Evolutionary conservation across 2,329 filamentous ascomycete species (phyloP), one percentile per base, ranked within the genome.

Genomic region (Claviceps maximensis): DNA sequence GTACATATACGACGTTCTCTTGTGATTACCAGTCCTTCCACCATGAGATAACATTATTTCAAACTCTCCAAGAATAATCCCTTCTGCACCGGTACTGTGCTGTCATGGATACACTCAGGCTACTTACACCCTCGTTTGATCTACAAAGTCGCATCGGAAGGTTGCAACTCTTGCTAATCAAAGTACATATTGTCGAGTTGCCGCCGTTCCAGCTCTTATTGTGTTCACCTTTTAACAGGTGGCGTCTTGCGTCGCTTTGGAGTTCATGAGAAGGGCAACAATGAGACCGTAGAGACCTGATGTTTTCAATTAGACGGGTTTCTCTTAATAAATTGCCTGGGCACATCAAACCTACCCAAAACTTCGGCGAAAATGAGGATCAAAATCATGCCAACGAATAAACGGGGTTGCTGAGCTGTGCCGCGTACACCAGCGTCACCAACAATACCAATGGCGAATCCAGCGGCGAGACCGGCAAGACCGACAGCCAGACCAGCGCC

Each of bases 351-450:
- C 84, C 58, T 78, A 93, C 89, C 90, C 84, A 96, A 75, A 62
- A 96, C 90, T 91, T 96, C 90, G 62, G 90, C 90, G 80, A 95
- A 96, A 91, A 96, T 96, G 75, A 96, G 88, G 77, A 96, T 96
- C 70, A 96, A 73, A 74, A 96, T 95, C 89, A 96, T 96, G 74
- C 90, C 90, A 68, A 95, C 89, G 74, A 94, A 95, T 61, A 95
- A 80, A 69, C 86, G 79, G 57, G 86, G 86, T 70, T 90, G 86
- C 69, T 90, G 86, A 54, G 87, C 86, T 60, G 85, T 89, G 75
- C 87, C 87, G 67, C 87, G 82, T 56, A 93, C 87, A 85, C 87
- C 88, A 63, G 87, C 87, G 63, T 93, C 87, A 77, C 87, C 87
- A 58, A 90, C 86, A 65, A 91, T 90, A 71, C 87, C 87, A 65